A percentile compares a stretch with the other conserved stretches of the same genome.
Conservation (phyloP, 441 rosid genomes). For the Gossypium schwendimanii region DNA sequence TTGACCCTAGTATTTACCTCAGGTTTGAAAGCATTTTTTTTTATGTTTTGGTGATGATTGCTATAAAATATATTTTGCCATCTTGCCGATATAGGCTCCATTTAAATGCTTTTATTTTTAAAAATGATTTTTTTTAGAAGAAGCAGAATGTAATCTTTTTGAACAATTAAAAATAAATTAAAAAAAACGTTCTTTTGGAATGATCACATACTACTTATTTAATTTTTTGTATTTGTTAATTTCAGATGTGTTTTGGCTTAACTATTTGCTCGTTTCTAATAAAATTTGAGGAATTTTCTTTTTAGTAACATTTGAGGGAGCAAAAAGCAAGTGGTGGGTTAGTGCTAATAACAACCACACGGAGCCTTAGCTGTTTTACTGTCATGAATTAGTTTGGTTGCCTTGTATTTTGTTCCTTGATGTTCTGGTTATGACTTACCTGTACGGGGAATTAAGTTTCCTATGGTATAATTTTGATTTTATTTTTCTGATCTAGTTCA, state of each 20-base stretch:
- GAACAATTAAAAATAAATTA: neutral
- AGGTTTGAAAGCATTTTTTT: slow-evolving; percentile 30
- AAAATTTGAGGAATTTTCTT: neutral
- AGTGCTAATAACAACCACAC: neutral
- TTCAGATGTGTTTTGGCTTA: neutral
- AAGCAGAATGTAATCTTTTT: neutral
- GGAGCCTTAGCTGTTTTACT: neutral
- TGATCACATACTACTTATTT: neutral
- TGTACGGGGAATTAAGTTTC: neutral
- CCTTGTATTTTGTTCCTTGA: neutral
- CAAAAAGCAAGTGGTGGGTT: neutral
- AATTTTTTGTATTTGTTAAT: neutral
- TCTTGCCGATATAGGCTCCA: neutral
- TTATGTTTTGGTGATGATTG: neutral
- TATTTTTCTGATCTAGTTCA: neutral
- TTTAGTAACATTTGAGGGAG: neutral
- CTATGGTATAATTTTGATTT: neutral
- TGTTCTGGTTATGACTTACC: neutral
- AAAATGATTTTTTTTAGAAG: no score
- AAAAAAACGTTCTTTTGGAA: neutral
- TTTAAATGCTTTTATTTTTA: neutral
- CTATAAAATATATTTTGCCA: neutral
- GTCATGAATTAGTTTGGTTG: neutral
- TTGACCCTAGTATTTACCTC: slow-evolving; percentile 53
- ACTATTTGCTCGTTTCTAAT: neutral